Evolutionary conservation across 2,329 filamentous ascomycete species (phyloP), one percentile per base, ranked within the genome.

Genomic region (Davidsoniella neocaledoniae): DNA sequence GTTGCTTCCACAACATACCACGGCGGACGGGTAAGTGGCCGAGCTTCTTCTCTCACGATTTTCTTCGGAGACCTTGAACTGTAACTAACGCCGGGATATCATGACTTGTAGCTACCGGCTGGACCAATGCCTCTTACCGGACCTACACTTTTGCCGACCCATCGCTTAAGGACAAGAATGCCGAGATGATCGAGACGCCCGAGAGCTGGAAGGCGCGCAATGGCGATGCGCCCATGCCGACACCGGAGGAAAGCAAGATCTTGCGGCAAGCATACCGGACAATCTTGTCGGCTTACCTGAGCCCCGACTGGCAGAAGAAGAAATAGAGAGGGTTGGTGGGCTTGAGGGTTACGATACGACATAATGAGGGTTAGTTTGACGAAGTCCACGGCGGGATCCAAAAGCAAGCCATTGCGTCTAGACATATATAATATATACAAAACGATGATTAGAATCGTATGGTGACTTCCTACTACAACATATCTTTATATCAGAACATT

Each of bases 121-220:
- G 83, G 84, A 60, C 62, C 7, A 88, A 88, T 61, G 80, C 80
- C 48, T 83, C 88, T 64, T 79, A 69, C 60, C 76, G 83, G 52
- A 77, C 77, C 4, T 87, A 79, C 61, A 66, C 69, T 44, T 86
- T 86, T 60, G 68, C 63, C 23, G 71, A 78, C 38, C 60, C 68
- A 9, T 64, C 62, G 0, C 70, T 73, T 48, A 60, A 65, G 16
- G 73, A 79, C 51, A 60, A 63, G 2, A 62, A 70, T 19, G 73
- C 71, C 3, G 59, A 60, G 2, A 57, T 77, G 8, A 57, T 60
- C 43, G 74, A 77, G 62, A 74, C 70, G 7, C 55, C 62, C 10
- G 62, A 65, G 54, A 76, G 72, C 60, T 69, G 68, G 65, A 56
- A 60, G 21, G 62, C 65, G 47, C 65, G 73, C 36, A 59, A 64